Evolutionary conservation across 495 filamentous ascomycete genomes (phyloP).

Genomic region (Hypoxylon fragiforme): DNA sequence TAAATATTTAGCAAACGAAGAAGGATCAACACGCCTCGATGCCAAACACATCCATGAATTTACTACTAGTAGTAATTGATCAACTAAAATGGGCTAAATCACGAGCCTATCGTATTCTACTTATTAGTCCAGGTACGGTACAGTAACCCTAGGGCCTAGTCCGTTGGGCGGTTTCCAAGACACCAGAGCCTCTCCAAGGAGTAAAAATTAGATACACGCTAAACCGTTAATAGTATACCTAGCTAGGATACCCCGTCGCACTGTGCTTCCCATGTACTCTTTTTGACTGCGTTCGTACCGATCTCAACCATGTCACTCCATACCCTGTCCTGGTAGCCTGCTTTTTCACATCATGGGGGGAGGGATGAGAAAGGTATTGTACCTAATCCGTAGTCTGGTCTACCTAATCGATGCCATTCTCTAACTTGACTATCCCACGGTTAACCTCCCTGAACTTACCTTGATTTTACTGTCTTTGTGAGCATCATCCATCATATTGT

Average conservation of each 20-base stretch:
- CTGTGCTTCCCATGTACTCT: slow-evolving; percentile 24
- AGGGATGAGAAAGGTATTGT: slow-evolving; percentile 12
- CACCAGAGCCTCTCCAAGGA: slow-evolving; percentile 29
- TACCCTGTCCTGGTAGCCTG: no score
- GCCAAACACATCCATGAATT: background rate
- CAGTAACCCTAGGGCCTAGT: background rate
- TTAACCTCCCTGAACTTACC: slow-evolving; percentile 20
- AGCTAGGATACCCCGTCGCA: slow-evolving; percentile 7
- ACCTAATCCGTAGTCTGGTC: background rate
- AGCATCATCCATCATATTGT: slow-evolving; percentile 24
- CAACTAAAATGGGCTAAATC: no score
- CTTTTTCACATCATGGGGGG: background rate
- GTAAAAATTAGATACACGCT: slow-evolving; percentile 34
- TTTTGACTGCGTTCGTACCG: background rate
- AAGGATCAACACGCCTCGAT: slow-evolving; percentile 27
- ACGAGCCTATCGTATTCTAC: no score
- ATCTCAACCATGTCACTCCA: background rate
- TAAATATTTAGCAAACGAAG: slow-evolving; percentile 6
- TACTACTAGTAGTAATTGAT: no score
- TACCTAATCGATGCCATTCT: background rate
- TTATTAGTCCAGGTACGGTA: slow-evolving; percentile 7
- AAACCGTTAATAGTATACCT: slow-evolving; percentile 12
- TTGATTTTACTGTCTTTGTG: slow-evolving; percentile 11
- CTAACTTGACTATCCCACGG: slow-evolving; percentile 6
- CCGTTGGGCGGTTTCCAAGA: background rate